phyloP scores from a whole-genome alignment of 202 grass and related monocot species.

The Carex arenaria region DNA sequence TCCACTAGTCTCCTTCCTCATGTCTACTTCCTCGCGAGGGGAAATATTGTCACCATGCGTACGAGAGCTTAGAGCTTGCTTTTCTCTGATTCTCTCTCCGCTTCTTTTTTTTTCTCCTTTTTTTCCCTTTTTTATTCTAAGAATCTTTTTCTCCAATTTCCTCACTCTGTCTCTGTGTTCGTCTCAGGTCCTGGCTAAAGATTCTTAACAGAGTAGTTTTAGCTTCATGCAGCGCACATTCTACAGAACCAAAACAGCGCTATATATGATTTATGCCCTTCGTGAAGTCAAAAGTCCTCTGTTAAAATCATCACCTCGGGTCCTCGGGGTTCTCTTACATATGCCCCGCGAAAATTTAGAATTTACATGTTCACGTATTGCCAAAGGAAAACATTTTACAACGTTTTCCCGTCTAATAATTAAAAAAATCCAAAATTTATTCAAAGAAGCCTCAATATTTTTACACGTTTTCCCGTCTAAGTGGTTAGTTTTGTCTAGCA shows the following conservation, averaged over 20 bases:
- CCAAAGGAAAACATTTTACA: background rate
- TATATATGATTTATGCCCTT: too few species aligned
- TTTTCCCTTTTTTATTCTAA: background rate
- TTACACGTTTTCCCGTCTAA: too few species aligned
- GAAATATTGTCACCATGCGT: conserved; percentile 3
- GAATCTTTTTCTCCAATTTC: background rate
- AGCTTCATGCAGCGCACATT: too few species aligned
- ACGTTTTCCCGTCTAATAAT: too few species aligned
- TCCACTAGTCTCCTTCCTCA: conserved; percentile 17
- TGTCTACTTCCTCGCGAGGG: background rate
- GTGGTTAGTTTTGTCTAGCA: too few species aligned
- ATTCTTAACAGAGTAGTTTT: too few species aligned
- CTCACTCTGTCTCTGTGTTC: background rate
- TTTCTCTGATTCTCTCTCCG: background rate
- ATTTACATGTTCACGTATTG: background rate
- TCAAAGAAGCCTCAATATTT: too few species aligned
- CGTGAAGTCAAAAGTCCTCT: too few species aligned
- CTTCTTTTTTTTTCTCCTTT: background rate
- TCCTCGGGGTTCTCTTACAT: background rate
- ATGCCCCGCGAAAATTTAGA: background rate
- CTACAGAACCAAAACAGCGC: too few species aligned
- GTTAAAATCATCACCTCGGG: too few species aligned
- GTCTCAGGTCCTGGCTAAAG: background rate
- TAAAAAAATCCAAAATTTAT: too few species aligned
- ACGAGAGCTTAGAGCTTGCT: background rate